These are phyloP conservation scores for Boletus reticulatus DNA, from an alignment of 768 basidiomycete species.

Conservation along the genomic window DNA sequence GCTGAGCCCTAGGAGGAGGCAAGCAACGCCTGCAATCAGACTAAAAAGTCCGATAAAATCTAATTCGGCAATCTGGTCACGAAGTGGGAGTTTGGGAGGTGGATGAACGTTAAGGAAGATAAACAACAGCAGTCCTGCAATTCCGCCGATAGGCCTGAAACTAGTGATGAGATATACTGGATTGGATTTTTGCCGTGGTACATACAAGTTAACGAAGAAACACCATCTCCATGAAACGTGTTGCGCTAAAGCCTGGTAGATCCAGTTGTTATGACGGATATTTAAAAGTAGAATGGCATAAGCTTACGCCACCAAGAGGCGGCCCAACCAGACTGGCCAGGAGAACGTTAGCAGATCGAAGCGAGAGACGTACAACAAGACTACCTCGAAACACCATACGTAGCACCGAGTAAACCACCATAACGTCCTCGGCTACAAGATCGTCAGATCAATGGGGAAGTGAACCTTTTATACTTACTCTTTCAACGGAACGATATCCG, in stretches of 20 bases:
- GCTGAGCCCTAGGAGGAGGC: conserved; percentile 69
- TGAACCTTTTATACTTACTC: conserved; percentile 41
- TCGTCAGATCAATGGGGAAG: conserved; percentile 14
- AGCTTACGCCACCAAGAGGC: conserved; percentile 70
- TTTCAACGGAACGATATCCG: conserved; percentile 77
- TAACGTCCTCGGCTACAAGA: conserved; percentile 67
- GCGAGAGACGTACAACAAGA: not conserved
- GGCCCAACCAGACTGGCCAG: conserved; percentile 61
- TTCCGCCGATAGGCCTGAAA: conserved; percentile 64
- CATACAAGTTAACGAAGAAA: conserved; percentile 69
- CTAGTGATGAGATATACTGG: not conserved
- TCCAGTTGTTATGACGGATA: no score
- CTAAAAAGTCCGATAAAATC: conserved; percentile 67
- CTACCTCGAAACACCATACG: conserved; percentile 66
- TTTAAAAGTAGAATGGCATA: conserved; percentile 7
- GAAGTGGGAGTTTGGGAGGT: conserved; percentile 53
- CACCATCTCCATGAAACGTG: conserved; percentile 82
- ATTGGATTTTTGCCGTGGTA: not conserved
- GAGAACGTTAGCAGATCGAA: not conserved
- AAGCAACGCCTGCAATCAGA: conserved; percentile 62
- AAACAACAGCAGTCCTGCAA: conserved; percentile 58
- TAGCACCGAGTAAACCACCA: conserved; percentile 68
- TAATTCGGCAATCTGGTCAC: conserved; percentile 57
- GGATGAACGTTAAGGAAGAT: conserved; percentile 77
- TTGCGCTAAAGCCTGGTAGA: conserved; percentile 35